Evolutionary conservation across 345 rosid genomes (phyloP).

Genomic region (Euphorbia tirucalli): DNA sequence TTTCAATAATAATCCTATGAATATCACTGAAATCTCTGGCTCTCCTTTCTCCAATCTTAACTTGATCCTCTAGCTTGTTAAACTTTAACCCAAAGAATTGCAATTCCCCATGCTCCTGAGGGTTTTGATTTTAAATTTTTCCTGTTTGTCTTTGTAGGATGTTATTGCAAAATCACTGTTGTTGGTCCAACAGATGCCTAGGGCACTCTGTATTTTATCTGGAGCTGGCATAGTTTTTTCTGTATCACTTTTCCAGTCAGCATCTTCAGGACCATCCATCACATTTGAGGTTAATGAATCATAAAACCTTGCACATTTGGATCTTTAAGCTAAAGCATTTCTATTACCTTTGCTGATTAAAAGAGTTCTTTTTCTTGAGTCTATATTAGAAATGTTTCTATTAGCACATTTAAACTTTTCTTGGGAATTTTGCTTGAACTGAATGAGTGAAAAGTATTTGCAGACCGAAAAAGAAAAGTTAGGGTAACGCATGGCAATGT

Average conservation of each 20-base stretch:
- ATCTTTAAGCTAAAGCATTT: not conserved
- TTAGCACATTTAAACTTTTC: too few species aligned
- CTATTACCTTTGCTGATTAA: not conserved
- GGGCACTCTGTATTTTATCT: slow-evolving; percentile 92
- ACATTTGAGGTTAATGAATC: slow-evolving; percentile 71
- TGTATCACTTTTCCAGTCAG: slow-evolving; percentile 78
- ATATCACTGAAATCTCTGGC: too few species aligned
- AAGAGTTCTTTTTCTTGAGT: not conserved
- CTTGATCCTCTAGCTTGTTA: too few species aligned
- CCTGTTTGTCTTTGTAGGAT: slow-evolving; percentile 44
- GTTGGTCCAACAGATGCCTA: slow-evolving; percentile 82
- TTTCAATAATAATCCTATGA: too few species aligned
- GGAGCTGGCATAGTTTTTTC: slow-evolving; percentile 86
- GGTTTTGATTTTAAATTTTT: not conserved
- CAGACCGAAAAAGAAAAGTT: too few species aligned
- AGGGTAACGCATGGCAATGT: not conserved
- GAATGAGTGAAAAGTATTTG: not conserved
- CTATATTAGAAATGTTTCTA: too few species aligned
- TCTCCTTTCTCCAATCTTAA: too few species aligned
- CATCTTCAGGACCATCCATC: slow-evolving; percentile 50
- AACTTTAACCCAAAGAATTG: too few species aligned
- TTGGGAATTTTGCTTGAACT: too few species aligned
- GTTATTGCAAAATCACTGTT: slow-evolving; percentile 73
- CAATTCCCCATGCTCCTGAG: too few species aligned
- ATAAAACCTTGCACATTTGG: not conserved